These are phyloP conservation scores for Lichina pygmaea DNA, from an alignment of 495 filamentous ascomycete species.

Conservation along the genomic window DNA sequence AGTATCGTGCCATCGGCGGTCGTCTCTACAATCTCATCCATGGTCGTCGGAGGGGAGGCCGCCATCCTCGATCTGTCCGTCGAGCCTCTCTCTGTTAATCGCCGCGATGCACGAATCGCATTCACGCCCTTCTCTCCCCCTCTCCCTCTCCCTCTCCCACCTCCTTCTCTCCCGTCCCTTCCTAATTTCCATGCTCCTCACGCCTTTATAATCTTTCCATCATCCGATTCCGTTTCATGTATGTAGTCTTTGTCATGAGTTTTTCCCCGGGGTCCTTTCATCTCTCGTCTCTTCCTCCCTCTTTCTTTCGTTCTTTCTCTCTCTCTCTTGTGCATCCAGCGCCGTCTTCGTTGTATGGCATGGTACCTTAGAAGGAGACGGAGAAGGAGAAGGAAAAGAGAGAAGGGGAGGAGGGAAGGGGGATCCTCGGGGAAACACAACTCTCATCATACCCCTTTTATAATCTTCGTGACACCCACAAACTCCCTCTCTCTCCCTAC, in stretches of 20 bases:
- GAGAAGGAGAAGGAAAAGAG: too few species aligned
- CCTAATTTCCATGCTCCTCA: background rate
- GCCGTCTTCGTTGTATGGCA: background rate
- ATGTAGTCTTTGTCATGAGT: background rate
- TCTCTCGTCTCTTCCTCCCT: background rate
- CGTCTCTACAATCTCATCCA: background rate
- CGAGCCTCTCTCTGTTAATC: background rate
- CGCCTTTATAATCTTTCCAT: background rate
- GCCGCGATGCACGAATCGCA: background rate
- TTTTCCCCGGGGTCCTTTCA: background rate
- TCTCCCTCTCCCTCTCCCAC: background rate
- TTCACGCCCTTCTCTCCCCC: background rate
- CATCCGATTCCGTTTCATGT: background rate
- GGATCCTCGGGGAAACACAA: too few species aligned
- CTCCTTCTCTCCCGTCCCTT: background rate
- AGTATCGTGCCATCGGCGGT: background rate
- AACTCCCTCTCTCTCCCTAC: too few species aligned
- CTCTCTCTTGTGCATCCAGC: background rate
- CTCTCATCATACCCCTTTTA: too few species aligned
- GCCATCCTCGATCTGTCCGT: background rate
- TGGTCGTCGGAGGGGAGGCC: too few species aligned
- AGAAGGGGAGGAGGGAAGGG: too few species aligned
- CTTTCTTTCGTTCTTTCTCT: background rate
- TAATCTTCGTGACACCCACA: too few species aligned
- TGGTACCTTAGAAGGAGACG: too few species aligned